phyloP scores from a whole-genome alignment of 202 grass and related monocot species.

The Zizania palustris region DNA sequence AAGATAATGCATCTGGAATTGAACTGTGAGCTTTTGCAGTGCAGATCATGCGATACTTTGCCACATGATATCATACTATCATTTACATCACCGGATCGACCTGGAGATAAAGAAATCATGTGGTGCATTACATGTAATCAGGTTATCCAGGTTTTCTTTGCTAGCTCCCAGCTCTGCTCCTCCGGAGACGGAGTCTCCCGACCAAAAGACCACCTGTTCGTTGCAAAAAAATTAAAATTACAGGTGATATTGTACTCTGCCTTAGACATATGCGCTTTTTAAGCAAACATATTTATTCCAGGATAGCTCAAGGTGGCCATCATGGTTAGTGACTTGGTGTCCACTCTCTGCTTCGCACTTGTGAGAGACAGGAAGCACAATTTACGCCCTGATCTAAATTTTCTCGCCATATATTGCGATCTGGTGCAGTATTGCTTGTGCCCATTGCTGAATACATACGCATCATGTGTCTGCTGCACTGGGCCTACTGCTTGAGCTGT shows the following conservation, averaged over 20 bases:
- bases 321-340: slow-evolving; percentile 29
- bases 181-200: slow-evolving; percentile 16
- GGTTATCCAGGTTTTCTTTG: slow-evolving; percentile 3
- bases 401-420: slow-evolving; percentile 1
- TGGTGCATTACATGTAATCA: slow-evolving; percentile 37
- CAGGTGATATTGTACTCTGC: not conserved
- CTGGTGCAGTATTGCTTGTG: slow-evolving; percentile 1
- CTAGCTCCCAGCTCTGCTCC: slow-evolving; percentile 3
- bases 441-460: slow-evolving; percentile 17
- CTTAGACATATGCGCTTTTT: slow-evolving; percentile 34
- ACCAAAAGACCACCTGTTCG: slow-evolving; percentile 16
- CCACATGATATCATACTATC: too few relatives aligned
- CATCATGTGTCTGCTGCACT: not conserved
- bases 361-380: slow-evolving; percentile 43
- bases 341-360: slow-evolving; percentile 35
- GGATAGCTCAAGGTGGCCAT: slow-evolving; percentile 21
- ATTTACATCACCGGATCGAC: slow-evolving; percentile 26
- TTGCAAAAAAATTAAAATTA: slow-evolving; percentile 21
- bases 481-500: not conserved
- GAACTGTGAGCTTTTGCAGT: too few relatives aligned
- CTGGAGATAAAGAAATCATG: slow-evolving; percentile 4
- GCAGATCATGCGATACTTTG: too few relatives aligned
- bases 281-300: not conserved
- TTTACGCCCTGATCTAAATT: slow-evolving; percentile 19
- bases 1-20: not conserved